phyloP scores from a whole-genome alignment of 257 asterid genomes.

The Petunia axillaris region DNA sequence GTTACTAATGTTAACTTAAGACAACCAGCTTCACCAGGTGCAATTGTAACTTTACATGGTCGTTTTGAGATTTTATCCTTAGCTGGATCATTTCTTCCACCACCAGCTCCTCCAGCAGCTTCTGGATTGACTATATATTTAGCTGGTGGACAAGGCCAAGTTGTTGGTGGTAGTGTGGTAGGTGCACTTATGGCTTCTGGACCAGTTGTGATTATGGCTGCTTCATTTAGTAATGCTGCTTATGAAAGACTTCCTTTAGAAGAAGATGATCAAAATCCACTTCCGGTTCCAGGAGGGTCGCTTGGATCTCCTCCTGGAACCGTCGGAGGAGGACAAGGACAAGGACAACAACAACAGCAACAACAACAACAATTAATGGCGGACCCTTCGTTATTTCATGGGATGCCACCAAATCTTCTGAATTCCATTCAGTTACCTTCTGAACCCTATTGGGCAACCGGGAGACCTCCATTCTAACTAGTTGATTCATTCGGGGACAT shows the following conservation, averaged over 20 bases:
- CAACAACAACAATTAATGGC: slow-evolving; percentile 39
- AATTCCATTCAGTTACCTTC: slow-evolving; percentile 47
- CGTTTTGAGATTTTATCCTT: slow-evolving; percentile 81
- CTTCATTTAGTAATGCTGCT: slow-evolving; percentile 93
- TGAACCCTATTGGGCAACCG: slow-evolving; percentile 49
- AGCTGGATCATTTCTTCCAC: slow-evolving; percentile 83
- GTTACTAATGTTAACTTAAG: slow-evolving; percentile 78
- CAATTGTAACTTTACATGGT: slow-evolving; percentile 78
- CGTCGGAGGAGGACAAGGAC: slow-evolving; percentile 23
- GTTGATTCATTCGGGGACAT: neutral
- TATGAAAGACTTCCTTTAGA: slow-evolving; percentile 85
- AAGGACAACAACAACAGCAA: slow-evolving; percentile 27
- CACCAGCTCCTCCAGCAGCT: slow-evolving; percentile 88
- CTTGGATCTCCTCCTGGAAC: slow-evolving; percentile 39
- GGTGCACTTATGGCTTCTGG: slow-evolving; percentile 85
- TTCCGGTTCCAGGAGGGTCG: slow-evolving; percentile 34
- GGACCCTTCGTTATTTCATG: slow-evolving; percentile 44
- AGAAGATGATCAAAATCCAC: slow-evolving; percentile 52
- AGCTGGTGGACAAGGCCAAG: slow-evolving; percentile 96
- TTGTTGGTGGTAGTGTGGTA: slow-evolving; percentile 87
- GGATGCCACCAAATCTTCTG: slow-evolving; percentile 42
- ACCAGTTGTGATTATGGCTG: slow-evolving; percentile 87
- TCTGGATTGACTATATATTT: slow-evolving; percentile 72
- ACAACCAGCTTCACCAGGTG: slow-evolving; percentile 84
- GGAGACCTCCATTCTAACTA: slow-evolving; percentile 46